phyloP scores from a whole-genome alignment of 371 early-diverging fungal species.

The Apophysomyces variabilis region DNA sequence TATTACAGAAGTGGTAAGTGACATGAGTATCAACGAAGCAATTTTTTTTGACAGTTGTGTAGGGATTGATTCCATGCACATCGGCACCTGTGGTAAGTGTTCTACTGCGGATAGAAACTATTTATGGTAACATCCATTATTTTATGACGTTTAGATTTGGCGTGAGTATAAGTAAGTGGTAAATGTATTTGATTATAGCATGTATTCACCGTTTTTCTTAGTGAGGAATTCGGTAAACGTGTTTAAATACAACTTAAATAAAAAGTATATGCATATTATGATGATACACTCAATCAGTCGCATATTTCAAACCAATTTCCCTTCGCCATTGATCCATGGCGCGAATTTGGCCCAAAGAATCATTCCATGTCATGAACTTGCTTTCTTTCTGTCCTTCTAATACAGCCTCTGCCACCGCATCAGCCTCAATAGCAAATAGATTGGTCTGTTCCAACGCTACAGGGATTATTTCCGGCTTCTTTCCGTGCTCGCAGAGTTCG shows the following conservation, averaged over 20 bases:
- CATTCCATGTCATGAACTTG: slow-evolving; percentile 49
- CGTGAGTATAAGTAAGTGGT: slow-evolving; percentile 59
- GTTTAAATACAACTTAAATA: slow-evolving; percentile 7
- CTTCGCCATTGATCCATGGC: slow-evolving; percentile 53
- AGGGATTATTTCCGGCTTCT: slow-evolving; percentile 27
- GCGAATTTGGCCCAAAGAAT: slow-evolving; percentile 41
- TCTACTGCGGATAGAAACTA: background rate
- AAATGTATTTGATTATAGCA: slow-evolving; percentile 1
- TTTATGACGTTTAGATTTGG: slow-evolving; percentile 46
- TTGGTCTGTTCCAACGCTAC: slow-evolving; percentile 35
- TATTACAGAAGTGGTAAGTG: slow-evolving; percentile 78
- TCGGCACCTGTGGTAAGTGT: slow-evolving; percentile 82
- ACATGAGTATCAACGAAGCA: background rate
- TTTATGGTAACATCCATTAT: background rate
- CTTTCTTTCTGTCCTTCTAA: slow-evolving; percentile 38
- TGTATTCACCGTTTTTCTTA: slow-evolving; percentile 16
- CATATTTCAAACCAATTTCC: slow-evolving; percentile 47
- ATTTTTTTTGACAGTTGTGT: background rate
- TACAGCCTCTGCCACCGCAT: slow-evolving; percentile 47
- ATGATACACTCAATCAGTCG: slow-evolving; percentile 31
- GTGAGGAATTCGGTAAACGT: slow-evolving; percentile 50
- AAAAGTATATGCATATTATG: slow-evolving; percentile 6
- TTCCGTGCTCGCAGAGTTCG: slow-evolving; percentile 31
- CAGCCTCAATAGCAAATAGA: slow-evolving; percentile 47
- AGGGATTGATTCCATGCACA: slow-evolving; percentile 92